Base-by-base conservation (phyloP, 192 early-diverging fungal species). In the Entomortierella lignicola region DNA sequence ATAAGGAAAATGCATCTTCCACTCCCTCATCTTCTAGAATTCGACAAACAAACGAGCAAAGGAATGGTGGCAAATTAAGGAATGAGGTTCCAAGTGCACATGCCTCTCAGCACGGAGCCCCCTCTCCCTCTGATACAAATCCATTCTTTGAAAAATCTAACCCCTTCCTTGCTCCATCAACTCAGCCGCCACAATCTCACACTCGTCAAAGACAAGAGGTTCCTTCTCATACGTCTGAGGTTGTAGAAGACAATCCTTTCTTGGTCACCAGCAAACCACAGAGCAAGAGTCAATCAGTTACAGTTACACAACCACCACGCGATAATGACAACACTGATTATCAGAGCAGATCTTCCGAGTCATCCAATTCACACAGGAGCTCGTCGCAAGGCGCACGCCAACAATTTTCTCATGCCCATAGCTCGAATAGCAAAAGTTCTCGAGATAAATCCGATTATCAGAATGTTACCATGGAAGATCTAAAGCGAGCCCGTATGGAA, bases 401-500 rank as follows among this genome's bases (percentile, higher is more conserved):
- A 32, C 51, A 37, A 52, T 39, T 11, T 11, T 30, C n/a, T 34
- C 18, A 6, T 57, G 1, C 6, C 3, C 48, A 32, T 23, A 71
- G 42, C 17, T 43, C 51, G 10, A 53, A 25, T 31, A 21, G 21
- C 17, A 53, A 21, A 39, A 29, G 32, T 12, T 59, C 54, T 29
- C 41, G 41, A 6, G 43, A 55, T 30, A 37, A n/a, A 2, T 0
- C 42, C 20, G 70, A 64, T 34, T 63, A 63, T 37, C 52, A 34
- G 0, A 56, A 53, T 29, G 61, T 44, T 1, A 63, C 43, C 1
- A 13, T 30, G 12, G 61, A 72, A n/a, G 72, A 77, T 15, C 29
- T 77, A 37, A 77, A 68, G 41, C 43, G 21, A 10, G 65, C 72
- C 17, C 65, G 64, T 11, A 61, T 54, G 27, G 72, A 77, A n/a